Evolutionary conservation across 768 basidiomycete genomes (phyloP).

Genomic region (Clitopilus hobsonii): DNA sequence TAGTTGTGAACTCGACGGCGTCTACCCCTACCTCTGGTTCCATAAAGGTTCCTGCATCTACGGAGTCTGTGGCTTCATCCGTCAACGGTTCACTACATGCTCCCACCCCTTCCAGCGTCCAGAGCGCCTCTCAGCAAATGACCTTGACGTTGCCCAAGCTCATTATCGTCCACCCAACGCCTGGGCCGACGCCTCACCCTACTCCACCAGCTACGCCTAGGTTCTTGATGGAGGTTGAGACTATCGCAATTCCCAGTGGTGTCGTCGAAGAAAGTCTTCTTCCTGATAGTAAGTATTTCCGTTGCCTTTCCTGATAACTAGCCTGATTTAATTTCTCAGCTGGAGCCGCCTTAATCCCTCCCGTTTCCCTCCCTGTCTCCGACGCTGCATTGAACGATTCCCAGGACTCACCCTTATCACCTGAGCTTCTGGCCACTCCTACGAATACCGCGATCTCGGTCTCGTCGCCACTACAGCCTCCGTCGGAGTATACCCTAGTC

Average conservation of each 20-base stretch:
- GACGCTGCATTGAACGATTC: neutral
- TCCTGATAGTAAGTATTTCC: neutral
- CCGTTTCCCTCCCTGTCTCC: neutral
- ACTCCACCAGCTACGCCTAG: conserved; percentile 71
- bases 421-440: neutral
- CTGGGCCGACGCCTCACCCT: conserved; percentile 72
- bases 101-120: neutral
- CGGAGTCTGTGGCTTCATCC: neutral
- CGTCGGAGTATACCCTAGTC: neutral
- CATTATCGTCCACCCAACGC: conserved; percentile 72
- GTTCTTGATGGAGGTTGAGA: conserved; percentile 1
- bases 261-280: neutral
- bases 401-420: neutral
- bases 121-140: neutral
- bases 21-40: neutral
- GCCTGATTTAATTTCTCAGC: neutral
- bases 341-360: neutral
- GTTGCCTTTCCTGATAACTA: neutral
- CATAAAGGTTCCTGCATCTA: neutral
- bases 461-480: neutral
- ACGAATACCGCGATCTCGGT: neutral
- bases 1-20: no score
- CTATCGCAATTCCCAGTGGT: neutral
- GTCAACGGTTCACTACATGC: neutral
- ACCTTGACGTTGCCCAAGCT: conserved; percentile 25